Conservation (phyloP, 352 stramenopile genomes). For the Globisporangium cederbergense region DNA sequence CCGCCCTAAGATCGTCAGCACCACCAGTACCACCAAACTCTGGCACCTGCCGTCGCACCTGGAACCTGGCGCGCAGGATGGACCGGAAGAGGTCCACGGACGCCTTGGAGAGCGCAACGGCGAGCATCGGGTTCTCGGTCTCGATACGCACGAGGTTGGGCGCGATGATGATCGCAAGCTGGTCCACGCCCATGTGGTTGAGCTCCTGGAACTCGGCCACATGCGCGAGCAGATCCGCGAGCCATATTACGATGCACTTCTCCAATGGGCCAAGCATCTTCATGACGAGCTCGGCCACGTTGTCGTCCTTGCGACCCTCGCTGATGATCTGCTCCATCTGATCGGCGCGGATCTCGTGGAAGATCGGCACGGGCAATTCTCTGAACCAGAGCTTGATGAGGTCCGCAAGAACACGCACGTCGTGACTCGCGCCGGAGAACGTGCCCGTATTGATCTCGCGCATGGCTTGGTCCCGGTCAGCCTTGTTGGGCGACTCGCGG, state of each 20-base stretch:
- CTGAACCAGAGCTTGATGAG: constrained; percentile 91
- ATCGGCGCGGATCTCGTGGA: constrained; percentile 73
- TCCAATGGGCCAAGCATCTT: constrained; percentile 55
- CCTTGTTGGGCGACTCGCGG: constrained; percentile 82
- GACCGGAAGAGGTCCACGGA: constrained; percentile 73
- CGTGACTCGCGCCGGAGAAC: constrained; percentile 54
- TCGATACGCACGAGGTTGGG: constrained; percentile 88
- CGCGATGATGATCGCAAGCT: constrained; percentile 87
- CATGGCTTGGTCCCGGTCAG: constrained; percentile 82
- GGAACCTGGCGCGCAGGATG: constrained; percentile 40
- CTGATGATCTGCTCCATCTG: constrained; percentile 55
- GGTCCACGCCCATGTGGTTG: constrained; percentile 90
- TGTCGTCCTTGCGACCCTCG: constrained; percentile 14
- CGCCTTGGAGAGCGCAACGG: constrained; percentile 80
- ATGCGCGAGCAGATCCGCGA: constrained; percentile 73
- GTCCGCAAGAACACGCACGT: constrained; percentile 84
- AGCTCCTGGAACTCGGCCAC: constrained; percentile 65
- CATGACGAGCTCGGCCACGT: constrained; percentile 37
- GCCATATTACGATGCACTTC: constrained; percentile 68
- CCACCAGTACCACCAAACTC: background rate
- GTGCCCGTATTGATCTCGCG: constrained; percentile 78
- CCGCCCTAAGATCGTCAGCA: background rate
- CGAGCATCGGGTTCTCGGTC: constrained; percentile 82
- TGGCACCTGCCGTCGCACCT: constrained; percentile 16
- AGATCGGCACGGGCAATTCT: constrained; percentile 74